Base-by-base conservation (phyloP, 1,284 basidiomycete genomes). In the Vanrija sp. region DNA sequence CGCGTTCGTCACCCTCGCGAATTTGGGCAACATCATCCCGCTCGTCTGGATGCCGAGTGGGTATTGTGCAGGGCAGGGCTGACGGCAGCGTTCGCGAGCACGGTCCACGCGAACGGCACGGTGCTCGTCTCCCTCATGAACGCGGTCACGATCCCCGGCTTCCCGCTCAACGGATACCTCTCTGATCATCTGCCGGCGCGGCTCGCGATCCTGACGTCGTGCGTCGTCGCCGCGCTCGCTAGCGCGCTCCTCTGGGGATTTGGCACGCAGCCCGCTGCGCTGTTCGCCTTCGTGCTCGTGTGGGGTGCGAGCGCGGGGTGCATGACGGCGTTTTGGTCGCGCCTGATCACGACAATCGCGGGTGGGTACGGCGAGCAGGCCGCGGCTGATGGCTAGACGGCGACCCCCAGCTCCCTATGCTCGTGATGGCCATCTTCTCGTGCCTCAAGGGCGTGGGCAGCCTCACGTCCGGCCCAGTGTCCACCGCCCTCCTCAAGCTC, bases 201-300 rank as follows among this genome's bases (percentile, higher is more conserved):
- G 10, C 67, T 67, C 0, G 62, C 67, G 3, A 63, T 71, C 3
- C 25, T 70, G 2, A 48, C 71, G 0, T 71, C 66, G 7, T 71
- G 68, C 48, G 64, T 76, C 31, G 57, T 73, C 23, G 63, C 67
- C 3, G 64, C 72, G 0, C 25, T 71, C 1, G 51, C 70, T 1
- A 73, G 71, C 45, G 63, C 73, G 18, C 53, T 72, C 23, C 57
- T 77, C 23, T 77, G 76, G 74, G 75, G 75, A 0, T 68, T 76
- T 46, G 69, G 69, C 2, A 71, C 68, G 6, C 59, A 59, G 14
- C 46, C 60, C 14, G 63, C 47, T 9, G 50, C 64, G 5, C 54
- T 73, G 10, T 57, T 69, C 1, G 54, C 54, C 0, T 73, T 73
- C 42, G 56, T 59, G 0, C 37, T 71, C n/a, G 47, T 65, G 4